phyloP scores from a whole-genome alignment of 768 basidiomycete genomes.

The Zangia roseola region DNA sequence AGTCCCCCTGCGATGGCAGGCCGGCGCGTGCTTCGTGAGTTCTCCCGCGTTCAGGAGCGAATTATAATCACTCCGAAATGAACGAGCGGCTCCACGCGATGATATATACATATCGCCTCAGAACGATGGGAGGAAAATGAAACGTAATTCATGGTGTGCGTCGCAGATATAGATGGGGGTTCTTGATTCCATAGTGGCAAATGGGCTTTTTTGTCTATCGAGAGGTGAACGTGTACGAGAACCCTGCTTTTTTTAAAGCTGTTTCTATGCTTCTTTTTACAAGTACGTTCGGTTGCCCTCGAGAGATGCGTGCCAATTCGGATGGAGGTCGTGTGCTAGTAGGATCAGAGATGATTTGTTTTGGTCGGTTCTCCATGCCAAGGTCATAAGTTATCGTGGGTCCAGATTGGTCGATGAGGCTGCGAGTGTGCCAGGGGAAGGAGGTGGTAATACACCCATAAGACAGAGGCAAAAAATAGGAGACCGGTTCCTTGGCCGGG shows the following conservation, averaged over 20 bases:
- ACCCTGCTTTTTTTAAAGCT: constrained; percentile 6
- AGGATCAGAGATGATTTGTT: background rate
- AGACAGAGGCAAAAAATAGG: background rate
- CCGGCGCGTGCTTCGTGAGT: constrained; percentile 2
- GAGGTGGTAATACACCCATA: background rate
- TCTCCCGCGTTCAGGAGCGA: background rate
- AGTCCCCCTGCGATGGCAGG: constrained; percentile 1
- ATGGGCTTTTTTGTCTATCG: constrained; percentile 5
- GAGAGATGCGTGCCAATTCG: too few relatives aligned
- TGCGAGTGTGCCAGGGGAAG: background rate
- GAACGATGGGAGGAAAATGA: constrained; percentile 3
- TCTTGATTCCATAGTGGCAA: constrained; percentile 1
- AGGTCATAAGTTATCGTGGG: background rate
- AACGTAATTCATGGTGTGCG: background rate
- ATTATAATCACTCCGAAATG: constrained; percentile 16
- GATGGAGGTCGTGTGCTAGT: too few relatives aligned
- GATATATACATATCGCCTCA: constrained; percentile 10
- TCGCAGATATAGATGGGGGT: constrained; percentile 2
- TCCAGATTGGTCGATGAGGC: constrained; percentile 2
- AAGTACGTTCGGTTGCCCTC: background rate
- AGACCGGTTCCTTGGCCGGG: background rate
- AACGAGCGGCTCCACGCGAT: constrained; percentile 17
- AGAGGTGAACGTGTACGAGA: constrained; percentile 3
- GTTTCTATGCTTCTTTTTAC: too few relatives aligned
- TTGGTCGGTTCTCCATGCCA: constrained; percentile 6